phyloP scores from a whole-genome alignment of 495 filamentous ascomycete species.

The Neurospora africana region DNA sequence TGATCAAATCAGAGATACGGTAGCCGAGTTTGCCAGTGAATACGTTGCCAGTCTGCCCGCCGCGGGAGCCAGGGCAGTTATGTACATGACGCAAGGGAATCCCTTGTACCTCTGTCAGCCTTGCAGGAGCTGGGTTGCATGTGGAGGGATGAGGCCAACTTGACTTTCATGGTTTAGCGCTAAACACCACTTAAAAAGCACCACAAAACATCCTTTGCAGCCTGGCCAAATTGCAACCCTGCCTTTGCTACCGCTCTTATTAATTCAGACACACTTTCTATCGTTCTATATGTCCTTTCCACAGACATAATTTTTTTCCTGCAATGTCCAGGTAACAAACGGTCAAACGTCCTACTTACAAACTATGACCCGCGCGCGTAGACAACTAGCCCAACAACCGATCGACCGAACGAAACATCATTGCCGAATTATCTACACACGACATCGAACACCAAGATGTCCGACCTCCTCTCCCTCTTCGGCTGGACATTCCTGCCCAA shows the following conservation, averaged over 20 bases:
- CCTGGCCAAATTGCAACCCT: background rate
- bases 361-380: background rate
- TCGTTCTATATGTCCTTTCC: background rate
- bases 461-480: conserved; percentile 55
- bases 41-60: background rate
- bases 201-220: background rate
- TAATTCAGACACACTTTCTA: background rate
- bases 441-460: conserved; percentile 10
- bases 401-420: background rate
- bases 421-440: background rate
- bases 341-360: background rate
- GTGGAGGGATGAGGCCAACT: background rate
- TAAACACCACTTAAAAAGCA: background rate
- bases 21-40: background rate
- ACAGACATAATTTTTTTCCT: background rate
- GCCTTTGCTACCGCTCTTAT: background rate
- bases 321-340: background rate
- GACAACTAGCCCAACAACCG: background rate
- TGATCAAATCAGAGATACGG: too few species aligned
- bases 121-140: background rate
- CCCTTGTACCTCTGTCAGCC: background rate
- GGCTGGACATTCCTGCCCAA: conserved; percentile 76
- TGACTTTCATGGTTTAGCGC: background rate
- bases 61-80: background rate
- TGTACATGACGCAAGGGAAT: background rate